phyloP scores from a whole-genome alignment of 495 filamentous ascomycete genomes.

The Darksidea phi region DNA sequence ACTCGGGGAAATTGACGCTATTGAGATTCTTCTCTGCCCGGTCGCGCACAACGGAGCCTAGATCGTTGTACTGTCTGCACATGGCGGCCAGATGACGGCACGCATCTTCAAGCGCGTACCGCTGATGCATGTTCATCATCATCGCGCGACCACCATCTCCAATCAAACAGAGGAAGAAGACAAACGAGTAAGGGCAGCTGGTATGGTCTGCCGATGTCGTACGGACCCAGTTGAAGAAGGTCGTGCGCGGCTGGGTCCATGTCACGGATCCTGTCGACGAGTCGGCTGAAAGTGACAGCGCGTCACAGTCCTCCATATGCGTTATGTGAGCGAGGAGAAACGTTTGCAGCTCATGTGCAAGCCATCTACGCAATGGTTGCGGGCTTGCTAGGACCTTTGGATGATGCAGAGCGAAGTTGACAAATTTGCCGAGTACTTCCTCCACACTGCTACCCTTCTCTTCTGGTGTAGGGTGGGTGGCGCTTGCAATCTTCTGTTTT shows the following conservation, averaged over 20 bases:
- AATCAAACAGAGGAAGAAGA: slow-evolving; percentile 43
- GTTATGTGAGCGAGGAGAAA: slow-evolving; percentile 27
- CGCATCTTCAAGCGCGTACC: slow-evolving; percentile 41
- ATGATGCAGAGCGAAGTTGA: slow-evolving; percentile 19
- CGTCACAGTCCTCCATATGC: slow-evolving; percentile 20
- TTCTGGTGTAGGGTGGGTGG: neutral
- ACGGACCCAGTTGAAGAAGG: slow-evolving; percentile 43
- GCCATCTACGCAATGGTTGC: slow-evolving; percentile 10
- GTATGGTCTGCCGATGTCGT: slow-evolving; percentile 43
- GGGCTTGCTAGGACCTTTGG: slow-evolving; percentile 24
- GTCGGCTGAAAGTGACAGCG: slow-evolving; percentile 2
- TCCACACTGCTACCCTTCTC: slow-evolving; percentile 5
- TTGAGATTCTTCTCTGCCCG: slow-evolving; percentile 45
- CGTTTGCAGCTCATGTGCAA: slow-evolving; percentile 19
- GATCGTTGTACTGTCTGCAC: slow-evolving; percentile 49
- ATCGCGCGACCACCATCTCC: slow-evolving; percentile 10
- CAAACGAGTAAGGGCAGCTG: slow-evolving; percentile 45
- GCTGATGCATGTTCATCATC: slow-evolving; percentile 29
- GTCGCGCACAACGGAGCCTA: slow-evolving; percentile 42
- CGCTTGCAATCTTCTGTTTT: too few relatives aligned
- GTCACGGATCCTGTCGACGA: slow-evolving; percentile 1
- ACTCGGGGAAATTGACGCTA: slow-evolving; percentile 46
- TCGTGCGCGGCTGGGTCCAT: slow-evolving; percentile 19
- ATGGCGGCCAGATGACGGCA: slow-evolving; percentile 42
- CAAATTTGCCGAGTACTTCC: slow-evolving; percentile 17